Base-by-base conservation (phyloP, 306 rosid species). In the Corylus americana region DNA sequence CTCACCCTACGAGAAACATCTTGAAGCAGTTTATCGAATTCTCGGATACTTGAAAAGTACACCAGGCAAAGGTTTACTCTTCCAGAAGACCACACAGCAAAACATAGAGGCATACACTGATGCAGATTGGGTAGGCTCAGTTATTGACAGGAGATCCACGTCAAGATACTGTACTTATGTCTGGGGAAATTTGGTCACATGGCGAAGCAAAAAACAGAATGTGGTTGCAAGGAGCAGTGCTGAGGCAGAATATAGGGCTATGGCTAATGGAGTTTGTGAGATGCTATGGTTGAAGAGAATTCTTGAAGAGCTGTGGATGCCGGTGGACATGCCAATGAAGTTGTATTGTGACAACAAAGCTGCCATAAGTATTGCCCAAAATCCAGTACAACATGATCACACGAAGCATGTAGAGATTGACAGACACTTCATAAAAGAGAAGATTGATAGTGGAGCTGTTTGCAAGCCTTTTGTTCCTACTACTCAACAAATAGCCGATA, bases 231-330 rank as follows among this genome's bases (percentile, higher is more conserved):
- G 17, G 12, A 71, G 58, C 29, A 71, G 75, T 45, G 39, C 42
- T 4, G 75, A 49, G 59, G 37, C 75, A 4, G 44, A 71, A 27
- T 71, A 42, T 48, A n/a, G 11, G 50, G 53, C 20, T 1, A 71
- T 71, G 75, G 75, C 18, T 2, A n/a, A 71, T 22, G 75, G 75
- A 42, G 29, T 71, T 47, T 71, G 75, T 48, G 75, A 71, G 29
- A n/a, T 71, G 17, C 11, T 71, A 13, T 49, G 75, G 75, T 1
- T 71, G 16, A 45, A 48, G 20, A 22, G 44, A 47, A 44, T 71
- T 6, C 8, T 71, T 4, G 11, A 50, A 0, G 75, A 71, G 44
- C 31, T 71, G 7, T n/a, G 27, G 12, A 22, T 13, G 22, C 18
- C 11, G 6, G 5, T 71, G 7, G 12, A 22, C 4, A 8, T 47